Evolutionary conservation across 495 filamentous ascomycete genomes (phyloP).

Genomic region (Achaetomiella virescens): DNA sequence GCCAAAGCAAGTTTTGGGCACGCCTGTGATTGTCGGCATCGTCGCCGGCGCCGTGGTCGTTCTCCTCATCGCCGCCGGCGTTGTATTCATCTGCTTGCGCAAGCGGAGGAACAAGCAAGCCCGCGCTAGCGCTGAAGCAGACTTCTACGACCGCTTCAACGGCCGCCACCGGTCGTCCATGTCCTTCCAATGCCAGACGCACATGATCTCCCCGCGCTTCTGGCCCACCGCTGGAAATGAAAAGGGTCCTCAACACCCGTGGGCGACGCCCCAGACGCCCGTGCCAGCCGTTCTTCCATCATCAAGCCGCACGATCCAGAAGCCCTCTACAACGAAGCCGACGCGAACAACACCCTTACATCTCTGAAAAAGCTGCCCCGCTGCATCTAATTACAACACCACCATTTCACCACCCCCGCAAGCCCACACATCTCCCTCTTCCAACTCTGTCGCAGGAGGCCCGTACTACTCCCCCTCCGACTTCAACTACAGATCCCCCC

Average conservation of each 20-base stretch:
- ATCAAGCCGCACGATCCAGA: not conserved
- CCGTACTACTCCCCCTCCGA: slow-evolving; percentile 26
- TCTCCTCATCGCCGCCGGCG: slow-evolving; percentile 26
- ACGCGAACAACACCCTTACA: not conserved
- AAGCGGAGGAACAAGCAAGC: slow-evolving; percentile 34
- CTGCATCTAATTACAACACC: slow-evolving; percentile 24
- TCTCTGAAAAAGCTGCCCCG: slow-evolving; percentile 4
- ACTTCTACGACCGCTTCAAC: slow-evolving; percentile 15
- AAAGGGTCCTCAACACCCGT: slow-evolving; percentile 4
- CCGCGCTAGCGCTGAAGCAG: slow-evolving; percentile 23
- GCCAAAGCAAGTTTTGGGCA: slow-evolving; percentile 16
- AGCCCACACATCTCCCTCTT: slow-evolving; percentile 30
- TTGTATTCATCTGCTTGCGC: slow-evolving; percentile 34
- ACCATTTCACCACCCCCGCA: slow-evolving; percentile 17
- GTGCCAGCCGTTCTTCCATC: slow-evolving; percentile 16
- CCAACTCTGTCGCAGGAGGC: slow-evolving; percentile 5
- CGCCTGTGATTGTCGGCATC: slow-evolving; percentile 37
- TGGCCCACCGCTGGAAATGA: slow-evolving; percentile 22
- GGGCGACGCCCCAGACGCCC: slow-evolving; percentile 1
- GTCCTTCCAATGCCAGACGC: slow-evolving; percentile 46
- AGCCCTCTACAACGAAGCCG: slow-evolving; percentile 2
- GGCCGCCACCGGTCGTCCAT: slow-evolving; percentile 35
- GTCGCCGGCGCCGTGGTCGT: slow-evolving; percentile 30
- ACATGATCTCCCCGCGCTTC: slow-evolving; percentile 37
- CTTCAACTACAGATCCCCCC: slow-evolving; percentile 22